Conservation (phyloP, 352 stramenopile species). For the Halophytophthora batemanensis region DNA sequence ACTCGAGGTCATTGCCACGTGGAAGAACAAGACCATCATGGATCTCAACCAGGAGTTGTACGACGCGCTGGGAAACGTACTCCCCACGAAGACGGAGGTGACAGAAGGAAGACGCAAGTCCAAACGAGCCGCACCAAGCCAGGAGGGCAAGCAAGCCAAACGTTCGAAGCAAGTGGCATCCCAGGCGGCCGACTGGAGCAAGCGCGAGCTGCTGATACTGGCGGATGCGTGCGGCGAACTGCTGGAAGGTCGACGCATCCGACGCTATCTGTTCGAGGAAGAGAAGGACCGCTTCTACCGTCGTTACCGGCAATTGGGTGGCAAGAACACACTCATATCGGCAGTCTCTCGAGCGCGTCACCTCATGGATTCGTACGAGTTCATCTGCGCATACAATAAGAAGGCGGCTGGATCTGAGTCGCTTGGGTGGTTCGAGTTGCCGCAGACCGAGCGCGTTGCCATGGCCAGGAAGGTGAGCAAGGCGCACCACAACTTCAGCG, state of each 20-base stretch:
- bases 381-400: conserved; percentile 40
- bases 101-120: conserved; percentile 8
- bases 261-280: conserved; percentile 40
- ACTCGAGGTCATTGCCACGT: conserved; percentile 21
- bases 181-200: conserved; percentile 26
- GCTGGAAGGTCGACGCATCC: conserved; percentile 27
- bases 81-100: conserved; percentile 14
- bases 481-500: conserved; percentile 34
- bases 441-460: conserved; percentile 11
- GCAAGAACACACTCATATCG: conserved; percentile 20
- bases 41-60: conserved; percentile 31
- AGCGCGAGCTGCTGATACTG: conserved; percentile 30
- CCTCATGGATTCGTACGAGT: conserved; percentile 43
- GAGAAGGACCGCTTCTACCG: conserved; percentile 36
- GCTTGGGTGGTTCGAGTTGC: conserved; percentile 33
- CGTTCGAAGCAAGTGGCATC: conserved; percentile 21
- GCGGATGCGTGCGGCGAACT: conserved; percentile 33
- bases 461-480: conserved; percentile 31
- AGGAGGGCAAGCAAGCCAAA: conserved; percentile 14
- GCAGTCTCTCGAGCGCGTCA: conserved; percentile 27
- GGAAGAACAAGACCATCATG: conserved; percentile 32
- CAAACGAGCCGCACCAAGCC: conserved; percentile 7
- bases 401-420: conserved; percentile 22
- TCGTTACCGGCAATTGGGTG: conserved; percentile 32
- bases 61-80: conserved; percentile 21